phyloP scores from a whole-genome alignment of 2,329 filamentous ascomycete species.

The Fusarium decemcellulare region DNA sequence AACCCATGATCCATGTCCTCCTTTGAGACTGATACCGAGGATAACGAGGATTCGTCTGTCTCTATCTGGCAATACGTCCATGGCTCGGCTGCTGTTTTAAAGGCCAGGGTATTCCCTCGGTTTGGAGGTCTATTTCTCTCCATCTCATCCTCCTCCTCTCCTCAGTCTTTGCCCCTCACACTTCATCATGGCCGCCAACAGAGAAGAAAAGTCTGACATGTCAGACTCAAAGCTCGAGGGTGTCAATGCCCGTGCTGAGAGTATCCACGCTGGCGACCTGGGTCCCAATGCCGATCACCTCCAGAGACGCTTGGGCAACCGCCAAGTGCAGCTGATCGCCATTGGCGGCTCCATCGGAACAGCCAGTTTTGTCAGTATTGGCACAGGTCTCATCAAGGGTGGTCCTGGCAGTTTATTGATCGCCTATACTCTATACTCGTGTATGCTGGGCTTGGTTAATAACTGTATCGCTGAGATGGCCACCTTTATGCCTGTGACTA shows the following conservation, averaged over 20 bases:
- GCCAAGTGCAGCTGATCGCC: constrained; percentile 33
- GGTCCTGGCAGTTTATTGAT: constrained; percentile 25
- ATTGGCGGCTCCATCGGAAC: constrained; percentile 34
- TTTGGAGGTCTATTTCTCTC: too few relatives aligned
- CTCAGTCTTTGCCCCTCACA: neutral
- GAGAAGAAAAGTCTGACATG: constrained; percentile 20
- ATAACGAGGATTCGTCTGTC: neutral
- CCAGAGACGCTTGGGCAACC: constrained; percentile 28
- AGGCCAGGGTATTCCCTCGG: neutral
- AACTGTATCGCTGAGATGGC: constrained; percentile 33
- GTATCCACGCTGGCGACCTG: constrained; percentile 14
- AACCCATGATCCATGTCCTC: constrained; percentile 2
- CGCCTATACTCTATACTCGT: constrained; percentile 26
- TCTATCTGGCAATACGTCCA: constrained; percentile 1
- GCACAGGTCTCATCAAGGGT: constrained; percentile 29
- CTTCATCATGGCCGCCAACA: neutral
- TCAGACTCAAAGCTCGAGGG: constrained; percentile 17
- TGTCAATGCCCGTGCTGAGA: constrained; percentile 12
- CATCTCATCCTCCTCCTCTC: too few relatives aligned
- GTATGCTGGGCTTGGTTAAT: constrained; percentile 28
- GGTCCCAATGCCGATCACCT: constrained; percentile 15
- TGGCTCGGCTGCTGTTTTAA: neutral
- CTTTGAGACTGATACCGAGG: constrained; percentile 1
- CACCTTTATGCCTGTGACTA: constrained; percentile 28
- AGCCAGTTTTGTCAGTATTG: constrained; percentile 32